Conservation (phyloP, 2,329 filamentous ascomycete genomes). For the Trichoderma breve region DNA sequence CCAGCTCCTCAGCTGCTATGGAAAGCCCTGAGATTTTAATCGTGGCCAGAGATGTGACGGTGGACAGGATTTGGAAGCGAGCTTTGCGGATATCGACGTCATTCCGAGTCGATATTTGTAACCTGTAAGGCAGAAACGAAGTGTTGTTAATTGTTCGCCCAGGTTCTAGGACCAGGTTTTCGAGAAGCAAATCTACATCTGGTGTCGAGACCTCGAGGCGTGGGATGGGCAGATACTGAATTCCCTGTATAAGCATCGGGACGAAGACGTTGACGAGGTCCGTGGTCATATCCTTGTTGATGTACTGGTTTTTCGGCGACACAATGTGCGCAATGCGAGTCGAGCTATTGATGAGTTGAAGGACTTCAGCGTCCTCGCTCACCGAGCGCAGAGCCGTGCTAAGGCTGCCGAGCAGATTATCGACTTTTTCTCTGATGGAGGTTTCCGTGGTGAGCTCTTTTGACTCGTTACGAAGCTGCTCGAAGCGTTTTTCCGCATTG, state of each 20-base stretch:
- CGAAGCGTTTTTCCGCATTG: conserved; percentile 58
- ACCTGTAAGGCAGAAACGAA: conserved; percentile 83
- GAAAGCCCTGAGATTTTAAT: conserved; percentile 81
- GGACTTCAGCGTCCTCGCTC: conserved; percentile 68
- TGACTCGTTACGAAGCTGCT: conserved; percentile 51
- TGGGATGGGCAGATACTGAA: conserved; percentile 88
- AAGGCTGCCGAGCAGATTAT: conserved; percentile 66
- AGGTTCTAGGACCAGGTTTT: conserved; percentile 88
- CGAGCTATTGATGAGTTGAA: conserved; percentile 65
- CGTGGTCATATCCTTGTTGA: conserved; percentile 68
- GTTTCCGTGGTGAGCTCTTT: conserved; percentile 67
- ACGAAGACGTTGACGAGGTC: conserved; percentile 80
- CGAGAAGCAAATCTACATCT: conserved; percentile 78
- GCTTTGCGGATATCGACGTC: conserved; percentile 83
- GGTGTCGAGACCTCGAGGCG: conserved; percentile 84
- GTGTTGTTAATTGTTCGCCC: conserved; percentile 79
- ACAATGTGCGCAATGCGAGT: conserved; percentile 67
- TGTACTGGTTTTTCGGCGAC: conserved; percentile 61
- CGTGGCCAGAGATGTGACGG: conserved; percentile 67
- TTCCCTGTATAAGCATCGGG: conserved; percentile 69
- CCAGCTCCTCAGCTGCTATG: conserved; percentile 79
- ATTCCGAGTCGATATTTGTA: conserved; percentile 80
- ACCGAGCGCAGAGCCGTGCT: conserved; percentile 68
- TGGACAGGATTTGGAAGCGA: conserved; percentile 58
- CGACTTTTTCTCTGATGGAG: conserved; percentile 68